phyloP scores from a whole-genome alignment of 345 rosid species.

The Aquilaria sinensis region DNA sequence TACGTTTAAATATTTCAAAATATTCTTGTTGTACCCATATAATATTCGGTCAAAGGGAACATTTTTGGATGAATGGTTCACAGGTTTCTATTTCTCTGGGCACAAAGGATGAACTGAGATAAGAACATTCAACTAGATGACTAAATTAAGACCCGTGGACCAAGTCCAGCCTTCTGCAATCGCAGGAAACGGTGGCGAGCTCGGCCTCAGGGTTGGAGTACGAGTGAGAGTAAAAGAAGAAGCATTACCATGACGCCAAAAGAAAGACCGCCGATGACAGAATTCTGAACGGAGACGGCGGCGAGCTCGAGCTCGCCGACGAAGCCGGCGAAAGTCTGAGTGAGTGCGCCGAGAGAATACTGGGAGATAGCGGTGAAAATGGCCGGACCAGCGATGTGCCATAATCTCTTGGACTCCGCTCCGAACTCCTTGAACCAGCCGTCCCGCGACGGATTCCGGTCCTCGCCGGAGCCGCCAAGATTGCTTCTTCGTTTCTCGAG shows the following conservation, averaged over 20 bases:
- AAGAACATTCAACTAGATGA: too few species aligned
- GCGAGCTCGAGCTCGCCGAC: constrained; percentile 79
- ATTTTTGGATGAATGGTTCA: too few species aligned
- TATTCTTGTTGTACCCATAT: too few species aligned
- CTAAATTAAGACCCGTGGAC: too few species aligned
- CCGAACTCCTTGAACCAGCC: constrained; percentile 42
- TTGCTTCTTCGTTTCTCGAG: too few species aligned
- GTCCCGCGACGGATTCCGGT: too few species aligned
- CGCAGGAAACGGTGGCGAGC: neutral
- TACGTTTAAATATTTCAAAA: too few species aligned
- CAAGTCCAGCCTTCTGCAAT: too few species aligned
- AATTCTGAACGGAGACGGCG: constrained; percentile 85
- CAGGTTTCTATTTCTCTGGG: too few species aligned
- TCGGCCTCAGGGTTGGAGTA: neutral
- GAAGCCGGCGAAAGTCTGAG: constrained; percentile 75
- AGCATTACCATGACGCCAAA: constrained; percentile 73
- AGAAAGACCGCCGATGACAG: constrained; percentile 81
- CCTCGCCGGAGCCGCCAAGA: too few species aligned
- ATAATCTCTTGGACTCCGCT: constrained; percentile 61
- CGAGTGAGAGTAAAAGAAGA: neutral
- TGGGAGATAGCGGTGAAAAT: constrained; percentile 70
- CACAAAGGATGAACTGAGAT: too few species aligned
- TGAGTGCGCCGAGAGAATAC: constrained; percentile 87
- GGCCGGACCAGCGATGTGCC: constrained; percentile 86
- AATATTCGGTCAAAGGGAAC: too few species aligned